Base-by-base conservation (phyloP, 352 stramenopile species). In the Pythium plurisporium region DNA sequence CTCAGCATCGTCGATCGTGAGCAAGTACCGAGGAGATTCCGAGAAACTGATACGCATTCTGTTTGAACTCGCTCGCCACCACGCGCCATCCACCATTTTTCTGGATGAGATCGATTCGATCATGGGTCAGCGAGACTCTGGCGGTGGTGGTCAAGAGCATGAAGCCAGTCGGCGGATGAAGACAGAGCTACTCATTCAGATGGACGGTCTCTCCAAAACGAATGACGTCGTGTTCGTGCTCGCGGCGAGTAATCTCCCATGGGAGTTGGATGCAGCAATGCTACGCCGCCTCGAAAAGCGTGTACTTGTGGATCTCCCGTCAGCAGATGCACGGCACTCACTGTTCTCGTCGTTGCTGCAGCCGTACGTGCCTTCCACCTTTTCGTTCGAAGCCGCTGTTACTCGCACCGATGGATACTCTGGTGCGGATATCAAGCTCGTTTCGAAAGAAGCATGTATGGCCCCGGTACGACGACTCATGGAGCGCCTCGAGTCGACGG, bases 101-200 rank as follows among this genome's bases (percentile, higher is more conserved):
- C 54, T 95, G 17, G 85, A 95, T 57, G 83, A 95, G 50, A 92
- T 95, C 44, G 85, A 95, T 52, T 93, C 85, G 12, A 92, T 94
- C 60, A 96, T 97, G 76, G 87, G 85, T 4, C 83, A 95, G 44
- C 76, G 94, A 19, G 88, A 92, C 55, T 79, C 64, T 33, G 75
- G 73, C 49, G 71, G 75, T 17, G 77, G 80, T 9, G 81, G 82
- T 4, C 82, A 92, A 64, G 83, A 95, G 57, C 83, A 94, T 56
- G 85, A 95, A 49, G 85, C 83, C 1, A 94, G 83, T 67, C 75
- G 83, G 8, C 77, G 85, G 25, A 94, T 94, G 85, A 94, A 94
- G 47, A 95, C 83, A 2, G 83, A 95, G 64, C 55, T 95, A 48
- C 69, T 93, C 20, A 95, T 95, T 23, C 84, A 92, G 49, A 94